Base-by-base conservation (phyloP, 169 alveolate species). In the Plasmodium berghei region DNA sequence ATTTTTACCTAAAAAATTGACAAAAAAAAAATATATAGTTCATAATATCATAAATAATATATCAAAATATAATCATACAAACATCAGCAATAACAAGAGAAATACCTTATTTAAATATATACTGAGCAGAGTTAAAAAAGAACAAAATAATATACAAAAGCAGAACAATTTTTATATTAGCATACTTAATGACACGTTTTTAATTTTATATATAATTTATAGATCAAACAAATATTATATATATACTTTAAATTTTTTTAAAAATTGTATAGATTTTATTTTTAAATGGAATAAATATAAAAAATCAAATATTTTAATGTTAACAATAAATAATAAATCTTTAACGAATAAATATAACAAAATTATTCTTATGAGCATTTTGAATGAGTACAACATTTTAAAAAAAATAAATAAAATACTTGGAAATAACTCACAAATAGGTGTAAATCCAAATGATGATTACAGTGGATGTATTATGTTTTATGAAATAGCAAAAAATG, bases 201-300 rank as follows among this genome's bases (percentile, higher is more conserved):
- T 42, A 52, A 75, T 75, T 42, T 26, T 61, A 14, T 63, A 75
- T 56, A 45, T 75, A 1, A 45, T 75, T 34, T 8, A 46, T 48
- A 56, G n/a, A 62, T 24, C 48, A 34, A 75, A 55, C 40, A 26
- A 62, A 22, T 9, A 20, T 48, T 34, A 42, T 10, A 28, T 5
- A 56, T 56, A 63, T 16, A 40, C 62, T 49, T 63, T 48, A 16
- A 66, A 63, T 40, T 63, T 49, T 40, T 22, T 75, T 28, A 75
- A 75, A 62, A 49, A 56, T 52, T 75, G 89, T 64, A 62, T 52
- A 2, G 74, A 75, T 63, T 75, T 55, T 18, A 56, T 75, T 67
- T 48, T 40, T 6, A 75, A 63, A 55, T 63, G 74, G 74, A 22
- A 75, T 14, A 63, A 22, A 14, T 10, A 22, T 26, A 22, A 18